Conservation (phyloP, 768 basidiomycete species). For the Naganishia vaughanmartiniae region DNA sequence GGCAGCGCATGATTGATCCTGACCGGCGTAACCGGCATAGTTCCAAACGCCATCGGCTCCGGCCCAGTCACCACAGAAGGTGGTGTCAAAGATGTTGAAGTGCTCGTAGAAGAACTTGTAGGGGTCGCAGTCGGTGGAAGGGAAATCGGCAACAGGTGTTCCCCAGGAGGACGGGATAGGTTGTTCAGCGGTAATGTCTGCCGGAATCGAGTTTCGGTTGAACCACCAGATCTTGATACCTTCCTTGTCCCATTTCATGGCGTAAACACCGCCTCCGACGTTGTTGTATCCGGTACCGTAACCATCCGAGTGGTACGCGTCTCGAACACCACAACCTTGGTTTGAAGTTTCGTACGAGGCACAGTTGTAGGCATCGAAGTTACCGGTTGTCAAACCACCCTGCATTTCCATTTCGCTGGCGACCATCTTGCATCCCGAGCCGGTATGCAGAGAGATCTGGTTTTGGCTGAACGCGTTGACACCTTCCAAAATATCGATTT, state of each 20-base stretch:
- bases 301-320: slow-evolving; percentile 58
- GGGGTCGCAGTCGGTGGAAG: slow-evolving; percentile 70
- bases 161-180: slow-evolving; percentile 79
- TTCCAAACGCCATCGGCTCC: slow-evolving; percentile 67
- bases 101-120: slow-evolving; percentile 75
- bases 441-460: slow-evolving; percentile 56
- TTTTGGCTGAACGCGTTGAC: slow-evolving; percentile 55
- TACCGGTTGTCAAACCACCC: slow-evolving; percentile 45
- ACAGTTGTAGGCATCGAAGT: slow-evolving; percentile 49
- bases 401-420: slow-evolving; percentile 34
- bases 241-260: slow-evolving; percentile 72
- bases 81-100: slow-evolving; percentile 71
- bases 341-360: slow-evolving; percentile 48
- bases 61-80: slow-evolving; percentile 87
- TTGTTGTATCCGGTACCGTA: slow-evolving; percentile 84
- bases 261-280: slow-evolving; percentile 84
- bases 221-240: slow-evolving; percentile 84
- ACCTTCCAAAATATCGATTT: slow-evolving; percentile 56
- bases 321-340: slow-evolving; percentile 68
- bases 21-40: slow-evolving; percentile 71
- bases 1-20: slow-evolving; percentile 76
- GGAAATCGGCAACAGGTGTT: slow-evolving; percentile 72
- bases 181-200: slow-evolving; percentile 69
- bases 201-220: slow-evolving; percentile 65
- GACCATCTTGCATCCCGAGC: slow-evolving; percentile 54